phyloP scores from a whole-genome alignment of 1,139 yeast species.

The Protomyces macrosporus region DNA sequence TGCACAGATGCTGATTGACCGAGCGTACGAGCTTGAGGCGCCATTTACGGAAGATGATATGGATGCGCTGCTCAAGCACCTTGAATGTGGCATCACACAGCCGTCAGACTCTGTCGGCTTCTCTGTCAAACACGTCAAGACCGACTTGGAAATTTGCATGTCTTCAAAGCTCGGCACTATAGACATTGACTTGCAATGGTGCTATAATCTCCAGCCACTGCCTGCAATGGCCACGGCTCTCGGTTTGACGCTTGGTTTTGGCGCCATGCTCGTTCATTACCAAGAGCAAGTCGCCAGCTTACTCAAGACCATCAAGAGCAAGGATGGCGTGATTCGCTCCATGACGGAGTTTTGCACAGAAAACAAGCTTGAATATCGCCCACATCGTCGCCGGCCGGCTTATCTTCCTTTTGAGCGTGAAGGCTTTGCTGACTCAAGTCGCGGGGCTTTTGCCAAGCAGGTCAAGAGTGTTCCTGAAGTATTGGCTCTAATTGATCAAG shows the following conservation, averaged over 20 bases:
- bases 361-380: conserved; percentile 6
- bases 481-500: conserved; percentile 3
- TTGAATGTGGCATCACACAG: background rate
- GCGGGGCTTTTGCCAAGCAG: background rate
- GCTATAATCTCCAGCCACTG: background rate
- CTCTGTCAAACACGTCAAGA: background rate
- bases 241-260: conserved; percentile 6
- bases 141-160: background rate
- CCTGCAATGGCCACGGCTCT: conserved; percentile 4
- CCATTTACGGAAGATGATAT: conserved; percentile 2
- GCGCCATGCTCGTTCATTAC: conserved; percentile 15
- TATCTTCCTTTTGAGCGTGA: background rate
- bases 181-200: conserved; percentile 1
- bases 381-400: conserved; percentile 8
- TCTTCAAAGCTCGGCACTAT: background rate
- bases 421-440: conserved; percentile 2
- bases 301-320: conserved; percentile 1
- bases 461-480: conserved; percentile 5
- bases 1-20: background rate
- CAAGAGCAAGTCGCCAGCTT: conserved; percentile 4
- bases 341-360: conserved; percentile 7
- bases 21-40: conserved; percentile 3
- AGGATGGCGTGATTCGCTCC: conserved; percentile 7
- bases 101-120: background rate
- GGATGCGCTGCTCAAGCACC: conserved; percentile 1